Percentiles rank a stretch among this genome's conserved stretches.
Conservation (phyloP, 192 early-diverging fungal genomes). For the Dissophora globulifera region DNA sequence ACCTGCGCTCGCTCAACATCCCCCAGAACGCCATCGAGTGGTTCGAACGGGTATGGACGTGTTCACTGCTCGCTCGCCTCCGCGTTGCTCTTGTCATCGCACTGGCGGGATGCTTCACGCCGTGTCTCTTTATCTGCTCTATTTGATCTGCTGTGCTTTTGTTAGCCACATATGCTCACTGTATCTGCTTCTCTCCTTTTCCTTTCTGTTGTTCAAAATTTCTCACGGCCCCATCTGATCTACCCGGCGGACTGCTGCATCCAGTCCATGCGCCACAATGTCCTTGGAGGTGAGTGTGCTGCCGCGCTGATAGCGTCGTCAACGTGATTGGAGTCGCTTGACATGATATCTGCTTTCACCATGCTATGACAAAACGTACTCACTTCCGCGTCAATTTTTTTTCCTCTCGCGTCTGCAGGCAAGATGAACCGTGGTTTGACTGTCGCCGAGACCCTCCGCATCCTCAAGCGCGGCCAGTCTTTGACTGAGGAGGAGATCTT, state of each 20-base stretch:
- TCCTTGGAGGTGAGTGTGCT: constrained; percentile 57
- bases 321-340: too few species aligned
- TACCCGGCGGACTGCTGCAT: constrained; percentile 8
- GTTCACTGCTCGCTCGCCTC: too few species aligned
- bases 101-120: too few species aligned
- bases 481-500: constrained; percentile 84
- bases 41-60: constrained; percentile 65
- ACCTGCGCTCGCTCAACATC: constrained; percentile 75
- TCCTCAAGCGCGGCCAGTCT: constrained; percentile 73
- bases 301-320: neutral
- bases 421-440: constrained; percentile 99
- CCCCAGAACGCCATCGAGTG: constrained; percentile 74
- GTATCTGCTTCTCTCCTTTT: neutral
- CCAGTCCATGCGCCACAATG: constrained; percentile 64
- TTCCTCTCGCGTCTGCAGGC: constrained; percentile 56
- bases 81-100: too few species aligned
- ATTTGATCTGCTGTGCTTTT: too few species aligned
- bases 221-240: too few species aligned
- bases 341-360: too few species aligned
- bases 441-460: constrained; percentile 88
- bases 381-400: too few species aligned
- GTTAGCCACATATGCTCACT: too few species aligned
- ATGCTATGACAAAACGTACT: too few species aligned
- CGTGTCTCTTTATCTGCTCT: too few species aligned
- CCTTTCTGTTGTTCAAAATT: too few species aligned